Percentiles rank a stretch among this genome's conserved stretches.
These are phyloP conservation scores for Trichoderma oligosporum DNA, from an alignment of 2,329 filamentous ascomycete genomes.

Conservation along the genomic window DNA sequence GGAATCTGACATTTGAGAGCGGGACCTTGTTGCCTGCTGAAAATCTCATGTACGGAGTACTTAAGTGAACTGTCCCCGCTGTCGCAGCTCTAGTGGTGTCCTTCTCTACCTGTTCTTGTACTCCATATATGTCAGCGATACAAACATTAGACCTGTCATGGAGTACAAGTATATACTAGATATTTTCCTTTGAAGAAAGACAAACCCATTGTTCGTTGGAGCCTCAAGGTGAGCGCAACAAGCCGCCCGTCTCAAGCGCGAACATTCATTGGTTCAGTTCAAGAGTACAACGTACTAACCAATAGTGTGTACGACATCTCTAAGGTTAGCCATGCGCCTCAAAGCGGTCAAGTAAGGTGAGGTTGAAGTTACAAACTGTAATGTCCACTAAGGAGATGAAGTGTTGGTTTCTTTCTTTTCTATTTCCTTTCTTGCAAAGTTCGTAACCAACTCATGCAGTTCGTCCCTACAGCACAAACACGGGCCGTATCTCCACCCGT, in stretches of 20 bases:
- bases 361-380: conserved; percentile 3
- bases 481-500: conserved; percentile 8
- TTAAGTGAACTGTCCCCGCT: neutral
- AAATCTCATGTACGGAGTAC: neutral
- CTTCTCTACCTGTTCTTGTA: neutral
- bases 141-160: neutral
- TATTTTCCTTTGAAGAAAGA: neutral
- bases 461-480: neutral
- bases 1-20: neutral
- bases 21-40: conserved; percentile 11
- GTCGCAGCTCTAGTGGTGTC: neutral
- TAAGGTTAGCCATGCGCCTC: neutral
- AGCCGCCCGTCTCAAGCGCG: conserved; percentile 5
- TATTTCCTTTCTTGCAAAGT: neutral
- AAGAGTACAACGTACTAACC: too few relatives aligned
- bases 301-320: too few relatives aligned
- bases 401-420: neutral
- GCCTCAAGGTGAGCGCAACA: conserved; percentile 7
- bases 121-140: neutral
- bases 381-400: neutral
- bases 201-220: neutral
- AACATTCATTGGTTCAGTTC: too few relatives aligned
- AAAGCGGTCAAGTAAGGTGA: neutral
- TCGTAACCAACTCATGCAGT: too few relatives aligned
- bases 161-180: neutral